A percentile compares a stretch with the other conserved stretches of the same genome.
These are phyloP conservation scores for Tetratostichococcus sp. DNA, from an alignment of 139 green algal genomes.

Conservation along the genomic window DNA sequence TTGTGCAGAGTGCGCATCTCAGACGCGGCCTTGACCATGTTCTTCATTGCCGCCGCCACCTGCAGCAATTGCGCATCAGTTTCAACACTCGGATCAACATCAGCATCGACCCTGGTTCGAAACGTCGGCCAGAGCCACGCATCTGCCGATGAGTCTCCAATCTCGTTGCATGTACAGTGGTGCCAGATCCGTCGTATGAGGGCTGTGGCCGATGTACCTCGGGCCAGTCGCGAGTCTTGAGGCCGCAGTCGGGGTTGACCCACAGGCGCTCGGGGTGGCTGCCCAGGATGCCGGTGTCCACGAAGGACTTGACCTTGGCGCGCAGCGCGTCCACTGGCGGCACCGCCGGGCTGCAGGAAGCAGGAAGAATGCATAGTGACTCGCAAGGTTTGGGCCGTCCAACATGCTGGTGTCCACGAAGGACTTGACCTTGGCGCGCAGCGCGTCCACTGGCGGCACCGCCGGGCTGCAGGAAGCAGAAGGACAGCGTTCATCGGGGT, in stretches of 20 bases:
- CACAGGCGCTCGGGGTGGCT: constrained; percentile 57
- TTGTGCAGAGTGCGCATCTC: constrained; percentile 29
- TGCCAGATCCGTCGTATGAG: no score
- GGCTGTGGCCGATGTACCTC: not conserved
- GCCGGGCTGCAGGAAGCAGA: not conserved
- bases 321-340: not conserved
- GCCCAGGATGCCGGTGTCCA: constrained; percentile 57
- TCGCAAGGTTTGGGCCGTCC: no score
- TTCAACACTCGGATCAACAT: not conserved
- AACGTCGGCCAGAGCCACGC: not conserved
- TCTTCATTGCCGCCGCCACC: constrained; percentile 55
- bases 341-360: not conserved
- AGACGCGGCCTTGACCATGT: constrained; percentile 64
- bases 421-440: constrained; percentile 43
- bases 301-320: constrained; percentile 59
- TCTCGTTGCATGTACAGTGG: no score
- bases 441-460: not conserved
- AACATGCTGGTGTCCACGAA: constrained; percentile 70
- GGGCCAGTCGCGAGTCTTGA: constrained; percentile 81
- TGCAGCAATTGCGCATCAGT: constrained; percentile 28
- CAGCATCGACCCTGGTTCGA: no score
- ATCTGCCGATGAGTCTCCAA: not conserved
- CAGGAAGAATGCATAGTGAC: not conserved
- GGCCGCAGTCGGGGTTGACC: constrained; percentile 84
- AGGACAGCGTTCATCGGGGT: constrained; percentile 29